These are phyloP conservation scores for Penicillium canescens DNA, from an alignment of 495 filamentous ascomycete species.

Conservation along the genomic window DNA sequence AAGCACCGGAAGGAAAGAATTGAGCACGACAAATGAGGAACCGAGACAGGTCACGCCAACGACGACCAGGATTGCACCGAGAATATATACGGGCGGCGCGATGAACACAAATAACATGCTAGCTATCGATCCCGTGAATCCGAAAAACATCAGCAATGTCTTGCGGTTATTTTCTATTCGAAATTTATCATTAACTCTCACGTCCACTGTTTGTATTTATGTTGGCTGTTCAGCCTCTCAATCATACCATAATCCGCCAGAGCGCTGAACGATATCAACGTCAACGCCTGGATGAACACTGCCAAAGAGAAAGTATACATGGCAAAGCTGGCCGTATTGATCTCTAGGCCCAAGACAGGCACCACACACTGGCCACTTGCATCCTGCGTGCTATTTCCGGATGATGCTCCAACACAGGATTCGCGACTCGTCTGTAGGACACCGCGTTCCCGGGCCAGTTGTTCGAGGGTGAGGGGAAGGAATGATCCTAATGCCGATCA, in stretches of 20 bases:
- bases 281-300: constrained; percentile 54
- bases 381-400: constrained; percentile 15
- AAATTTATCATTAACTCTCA: constrained; percentile 2
- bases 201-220: background rate
- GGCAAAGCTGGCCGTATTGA: constrained; percentile 55
- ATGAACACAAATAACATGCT: constrained; percentile 87
- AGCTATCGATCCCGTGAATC: constrained; percentile 70
- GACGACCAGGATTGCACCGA: constrained; percentile 77
- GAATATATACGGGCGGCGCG: constrained; percentile 64
- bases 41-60: constrained; percentile 74
- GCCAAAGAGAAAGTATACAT: constrained; percentile 57
- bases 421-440: constrained; percentile 58
- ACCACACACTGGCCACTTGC: constrained; percentile 46
- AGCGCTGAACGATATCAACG: constrained; percentile 52
- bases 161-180: constrained; percentile 54
- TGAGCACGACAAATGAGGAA: constrained; percentile 53
- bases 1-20: constrained; percentile 52
- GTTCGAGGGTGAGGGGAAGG: constrained; percentile 85
- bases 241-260: constrained; percentile 54
- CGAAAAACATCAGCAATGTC: constrained; percentile 74
- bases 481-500: constrained; percentile 68
- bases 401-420: constrained; percentile 32
- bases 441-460: constrained; percentile 80
- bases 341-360: constrained; percentile 40
- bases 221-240: background rate